Base-by-base conservation (phyloP, 106 monocot genomes). In the Dactylorhiza incarnata region DNA sequence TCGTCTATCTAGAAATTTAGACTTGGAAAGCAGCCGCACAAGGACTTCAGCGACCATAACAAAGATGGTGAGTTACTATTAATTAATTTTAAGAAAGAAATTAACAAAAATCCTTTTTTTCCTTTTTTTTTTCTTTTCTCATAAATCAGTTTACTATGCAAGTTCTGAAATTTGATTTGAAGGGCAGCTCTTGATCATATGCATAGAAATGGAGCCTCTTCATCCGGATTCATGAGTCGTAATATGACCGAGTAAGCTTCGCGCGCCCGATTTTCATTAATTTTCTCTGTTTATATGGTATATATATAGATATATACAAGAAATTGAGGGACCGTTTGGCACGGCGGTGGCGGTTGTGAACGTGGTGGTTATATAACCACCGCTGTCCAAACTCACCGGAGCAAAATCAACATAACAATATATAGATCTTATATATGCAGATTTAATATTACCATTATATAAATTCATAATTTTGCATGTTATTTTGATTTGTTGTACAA, bases 1-100 rank as follows among this genome's bases (percentile, higher is more conserved):
- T 59, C 22, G 49, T n/a, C n/a, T n/a, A n/a, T n/a, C n/a, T n/a
- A n/a, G 91, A 91, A 91, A 82, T 91, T 86, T 74, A 80, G 91
- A 65, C 74, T 91, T 4, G 91, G 91, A 80, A 91, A 88, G 80
- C 91, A 91, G 74, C 88, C 88, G 23, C 88, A 86, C 62, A 91
- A 91, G 50, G 88, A 91, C 67, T 84, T 84, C 73, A 82, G 59
- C 43, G 91, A 91, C 5, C 81, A 84, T 51, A 78, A 82, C n/a
- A 91, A 91, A 63, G 91, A 91, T 76, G 87, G 83, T 82, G 63
- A 82, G 79, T 48, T 15, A 37, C 48, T 7, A 9, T 48, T 23
- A 9, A 45, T 2, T 45, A 3, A 58, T 7, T 7, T 58, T n/a
- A 2, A 14, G 5, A 58, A 1, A 2, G 1, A 58, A 7, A 5